Evolutionary conservation across 2,329 filamentous ascomycete genomes (phyloP).

Genomic region (Allantophomopsis lycopodina): DNA sequence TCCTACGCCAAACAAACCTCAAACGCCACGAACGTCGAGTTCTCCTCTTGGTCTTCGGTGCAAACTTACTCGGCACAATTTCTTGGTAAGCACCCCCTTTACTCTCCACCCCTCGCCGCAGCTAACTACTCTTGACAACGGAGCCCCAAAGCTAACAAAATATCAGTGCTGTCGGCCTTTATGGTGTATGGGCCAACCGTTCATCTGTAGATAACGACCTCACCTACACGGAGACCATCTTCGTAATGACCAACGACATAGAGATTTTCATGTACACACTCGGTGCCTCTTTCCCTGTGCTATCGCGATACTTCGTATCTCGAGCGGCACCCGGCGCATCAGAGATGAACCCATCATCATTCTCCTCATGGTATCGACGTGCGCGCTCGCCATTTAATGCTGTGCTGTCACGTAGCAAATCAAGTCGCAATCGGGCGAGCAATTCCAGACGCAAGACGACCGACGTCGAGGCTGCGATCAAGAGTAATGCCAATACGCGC

Average conservation of each 20-base stretch:
- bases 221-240: slow-evolving; percentile 13
- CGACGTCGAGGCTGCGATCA: too few relatives aligned
- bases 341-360: too few relatives aligned
- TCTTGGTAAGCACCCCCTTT: slow-evolving; percentile 9
- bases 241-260: slow-evolving; percentile 16
- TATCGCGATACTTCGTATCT: too few relatives aligned
- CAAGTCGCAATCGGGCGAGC: too few relatives aligned
- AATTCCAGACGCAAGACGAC: too few relatives aligned
- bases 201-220: slow-evolving; percentile 6
- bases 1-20: slow-evolving; percentile 11
- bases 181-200: slow-evolving; percentile 9
- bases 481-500: too few relatives aligned
- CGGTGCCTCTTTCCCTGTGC: slow-evolving; percentile 14
- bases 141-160: neutral
- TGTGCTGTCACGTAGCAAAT: too few relatives aligned
- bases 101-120: too few relatives aligned
- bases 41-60: slow-evolving; percentile 14
- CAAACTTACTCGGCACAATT: slow-evolving; percentile 15
- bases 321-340: too few relatives aligned
- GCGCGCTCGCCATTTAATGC: too few relatives aligned
- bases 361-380: too few relatives aligned
- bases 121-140: too few relatives aligned
- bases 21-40: slow-evolving; percentile 12
- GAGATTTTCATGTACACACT: slow-evolving; percentile 17
- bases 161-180: slow-evolving; percentile 7